Evolutionary conservation across 2,329 filamentous ascomycete genomes (phyloP).

Genomic region (Hypoxylon rubiginosum): DNA sequence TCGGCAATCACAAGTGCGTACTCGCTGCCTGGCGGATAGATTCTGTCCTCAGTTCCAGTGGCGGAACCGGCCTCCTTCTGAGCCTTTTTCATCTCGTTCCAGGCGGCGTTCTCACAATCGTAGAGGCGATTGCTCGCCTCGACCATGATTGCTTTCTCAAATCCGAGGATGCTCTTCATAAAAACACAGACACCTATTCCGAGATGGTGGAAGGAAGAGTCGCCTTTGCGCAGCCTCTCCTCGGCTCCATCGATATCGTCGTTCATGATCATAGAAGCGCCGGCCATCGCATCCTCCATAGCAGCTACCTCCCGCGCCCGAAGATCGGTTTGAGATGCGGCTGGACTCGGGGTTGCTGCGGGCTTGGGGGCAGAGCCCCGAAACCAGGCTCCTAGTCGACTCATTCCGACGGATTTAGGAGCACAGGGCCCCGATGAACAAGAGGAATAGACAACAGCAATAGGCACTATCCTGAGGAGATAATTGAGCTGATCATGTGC

Average conservation of each 20-base stretch:
- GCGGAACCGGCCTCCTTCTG: slow-evolving; percentile 68
- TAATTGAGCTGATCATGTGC: neutral
- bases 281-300: slow-evolving; percentile 72
- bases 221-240: slow-evolving; percentile 75
- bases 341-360: slow-evolving; percentile 51
- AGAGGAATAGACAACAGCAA: neutral
- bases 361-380: slow-evolving; percentile 57
- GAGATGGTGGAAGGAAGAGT: slow-evolving; percentile 89
- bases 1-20: slow-evolving; percentile 87
- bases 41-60: slow-evolving; percentile 54
- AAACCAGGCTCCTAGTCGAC: slow-evolving; percentile 66
- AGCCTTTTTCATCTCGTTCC: slow-evolving; percentile 80
- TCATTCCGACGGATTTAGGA: slow-evolving; percentile 55
- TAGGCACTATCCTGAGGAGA: slow-evolving; percentile 8
- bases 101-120: slow-evolving; percentile 82
- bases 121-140: slow-evolving; percentile 80
- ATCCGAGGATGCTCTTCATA: slow-evolving; percentile 86
- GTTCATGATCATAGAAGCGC: slow-evolving; percentile 82
- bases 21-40: slow-evolving; percentile 89
- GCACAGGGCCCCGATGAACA: neutral
- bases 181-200: slow-evolving; percentile 86
- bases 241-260: slow-evolving; percentile 92
- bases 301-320: slow-evolving; percentile 64
- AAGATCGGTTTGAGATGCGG: slow-evolving; percentile 52
- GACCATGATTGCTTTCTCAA: slow-evolving; percentile 91